Evolutionary conservation across 179 eudicot genomes (phyloP), one percentile per base, ranked within the genome.

Genomic region (Beta corolliflora): DNA sequence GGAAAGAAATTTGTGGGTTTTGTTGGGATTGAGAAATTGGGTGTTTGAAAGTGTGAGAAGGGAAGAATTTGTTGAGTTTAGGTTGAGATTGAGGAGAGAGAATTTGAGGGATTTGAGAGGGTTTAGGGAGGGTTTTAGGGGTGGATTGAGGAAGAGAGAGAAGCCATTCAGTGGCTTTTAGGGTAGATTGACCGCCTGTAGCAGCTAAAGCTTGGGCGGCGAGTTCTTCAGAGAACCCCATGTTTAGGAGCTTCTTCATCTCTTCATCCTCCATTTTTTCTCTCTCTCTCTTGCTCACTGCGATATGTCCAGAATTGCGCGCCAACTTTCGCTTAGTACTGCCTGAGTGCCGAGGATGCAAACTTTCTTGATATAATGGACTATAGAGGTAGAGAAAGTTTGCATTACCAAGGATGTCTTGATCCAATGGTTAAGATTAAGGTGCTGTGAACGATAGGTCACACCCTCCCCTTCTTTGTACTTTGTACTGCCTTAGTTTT

Each of bases 141-240:
- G 48, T 31, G 58, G 77, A 65, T 73, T 64, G 70, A 77, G 83
- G 85, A 5, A 84, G 87, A 87, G 93, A 69, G 80, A 94, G 93
- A 58, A 94, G 83, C 95, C 93, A 94, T 19, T 94, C 91, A 81
- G 95, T 84, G 84, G 95, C 98, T 71, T 63, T 61, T 64, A 77
- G 29, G 78, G 79, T 72, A 85, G 93, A 85, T 15, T 79, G 73
- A 77, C 89, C 89, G 83, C 89, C 93, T 79, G 90, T 90, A 79
- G 90, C 92, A 73, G 83, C 74, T 65, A 92, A 90, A 59, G 97
- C 94, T 84, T 88, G 77, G 46, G 87, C 71, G 54, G 91, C 93
- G 45, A 85, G 74, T 4, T 90, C 91, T 21, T 75, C 25, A 1
- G 95, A 50, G 88, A 92, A 94, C 12, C 98, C 98, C 98, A 94